These are phyloP conservation scores for Gaertneriomyces semiglobifer DNA, from an alignment of 192 early-diverging fungal genomes.

Conservation along the genomic window DNA sequence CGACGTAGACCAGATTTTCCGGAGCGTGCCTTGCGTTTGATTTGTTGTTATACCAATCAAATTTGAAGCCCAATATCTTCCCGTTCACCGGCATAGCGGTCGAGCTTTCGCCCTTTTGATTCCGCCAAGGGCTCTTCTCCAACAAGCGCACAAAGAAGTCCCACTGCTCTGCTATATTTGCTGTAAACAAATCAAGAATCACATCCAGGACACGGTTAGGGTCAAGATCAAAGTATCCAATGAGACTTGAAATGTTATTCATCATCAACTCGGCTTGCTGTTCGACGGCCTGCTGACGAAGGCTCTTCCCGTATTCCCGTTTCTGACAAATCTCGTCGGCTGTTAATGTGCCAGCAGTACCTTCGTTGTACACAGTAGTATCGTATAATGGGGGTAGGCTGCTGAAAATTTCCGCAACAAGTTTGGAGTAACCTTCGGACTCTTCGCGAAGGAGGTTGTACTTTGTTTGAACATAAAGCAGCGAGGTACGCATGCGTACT, in stretches of 20 bases:
- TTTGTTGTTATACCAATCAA: slow-evolving; percentile 49
- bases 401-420: slow-evolving; percentile 57
- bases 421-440: slow-evolving; percentile 73
- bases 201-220: slow-evolving; percentile 81
- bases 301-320: too few relatives aligned
- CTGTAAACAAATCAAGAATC: slow-evolving; percentile 70
- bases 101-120: slow-evolving; percentile 2
- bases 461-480: slow-evolving; percentile 73
- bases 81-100: slow-evolving; percentile 35
- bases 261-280: slow-evolving; percentile 29
- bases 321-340: slow-evolving; percentile 1
- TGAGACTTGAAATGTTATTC: slow-evolving; percentile 47
- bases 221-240: slow-evolving; percentile 77
- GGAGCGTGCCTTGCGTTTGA: slow-evolving; percentile 33
- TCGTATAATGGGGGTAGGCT: slow-evolving; percentile 33
- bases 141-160: slow-evolving; percentile 70
- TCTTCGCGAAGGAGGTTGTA: slow-evolving; percentile 81
- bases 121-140: slow-evolving; percentile 37
- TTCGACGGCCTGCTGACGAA: slow-evolving; percentile 20
- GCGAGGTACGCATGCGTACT: slow-evolving; percentile 54
- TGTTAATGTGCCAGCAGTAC: slow-evolving; percentile 11
- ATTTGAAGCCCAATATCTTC: slow-evolving; percentile 78
- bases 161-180: slow-evolving; percentile 61
- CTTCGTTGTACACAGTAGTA: neutral
- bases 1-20: slow-evolving; percentile 47